A percentile compares a stretch with the other conserved stretches of the same genome.
Conservation (phyloP, 1,284 basidiomycete genomes). For the Cerioporus squamosus region DNA sequence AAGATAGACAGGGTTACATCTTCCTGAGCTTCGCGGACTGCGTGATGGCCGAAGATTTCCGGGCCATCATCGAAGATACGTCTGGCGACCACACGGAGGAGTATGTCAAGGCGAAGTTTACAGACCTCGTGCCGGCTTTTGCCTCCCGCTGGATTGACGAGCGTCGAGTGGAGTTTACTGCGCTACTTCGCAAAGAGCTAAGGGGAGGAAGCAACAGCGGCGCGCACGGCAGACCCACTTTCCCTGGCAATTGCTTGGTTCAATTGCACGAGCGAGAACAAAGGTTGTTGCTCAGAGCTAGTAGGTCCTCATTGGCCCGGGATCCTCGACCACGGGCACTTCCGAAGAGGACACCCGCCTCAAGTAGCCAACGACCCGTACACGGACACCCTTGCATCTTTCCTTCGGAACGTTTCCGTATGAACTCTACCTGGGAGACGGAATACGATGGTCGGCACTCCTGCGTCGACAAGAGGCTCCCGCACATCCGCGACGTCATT, state of each 20-base stretch:
- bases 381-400: too few relatives aligned
- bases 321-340: background rate
- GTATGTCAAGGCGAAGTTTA: background rate
- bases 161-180: background rate
- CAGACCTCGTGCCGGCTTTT: background rate
- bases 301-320: background rate
- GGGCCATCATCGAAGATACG: background rate
- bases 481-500: background rate
- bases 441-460: too few relatives aligned
- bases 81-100: background rate
- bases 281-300: background rate
- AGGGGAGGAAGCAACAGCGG: background rate
- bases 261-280: background rate
- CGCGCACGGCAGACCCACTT: background rate
- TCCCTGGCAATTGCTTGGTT: background rate
- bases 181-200: too few relatives aligned
- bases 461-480: background rate
- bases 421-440: too few relatives aligned
- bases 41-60: constrained; percentile 7
- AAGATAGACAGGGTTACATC: background rate
- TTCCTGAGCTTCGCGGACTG: constrained; percentile 7
- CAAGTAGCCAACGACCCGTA: background rate
- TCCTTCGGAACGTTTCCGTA: too few relatives aligned
- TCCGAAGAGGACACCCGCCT: background rate
- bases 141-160: background rate